Evolutionary conservation across 164 flowering plant species (phyloP).

Genomic region (Cinnamomum micranthum): DNA sequence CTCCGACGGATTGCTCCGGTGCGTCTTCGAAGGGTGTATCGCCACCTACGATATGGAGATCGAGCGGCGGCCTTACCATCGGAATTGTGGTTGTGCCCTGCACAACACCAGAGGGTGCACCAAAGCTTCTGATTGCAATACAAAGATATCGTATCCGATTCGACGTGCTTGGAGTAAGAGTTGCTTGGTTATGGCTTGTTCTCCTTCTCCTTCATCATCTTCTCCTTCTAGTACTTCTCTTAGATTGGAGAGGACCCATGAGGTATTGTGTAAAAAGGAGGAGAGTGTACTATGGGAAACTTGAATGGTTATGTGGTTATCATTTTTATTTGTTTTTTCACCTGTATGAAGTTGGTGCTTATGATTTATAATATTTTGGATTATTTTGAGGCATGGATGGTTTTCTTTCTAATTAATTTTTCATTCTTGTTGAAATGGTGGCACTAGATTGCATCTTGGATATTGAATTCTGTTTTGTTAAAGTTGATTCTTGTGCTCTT

Average conservation of each 20-base stretch:
- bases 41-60: conserved; percentile 22
- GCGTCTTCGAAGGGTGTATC: conserved; percentile 17
- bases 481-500: background rate
- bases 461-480: background rate
- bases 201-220: background rate
- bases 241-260: background rate
- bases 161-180: background rate
- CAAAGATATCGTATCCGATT: conserved; percentile 2
- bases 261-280: background rate
- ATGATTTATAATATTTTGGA: background rate
- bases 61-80: conserved; percentile 36
- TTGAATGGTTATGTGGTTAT: background rate
- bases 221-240: background rate
- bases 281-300: background rate
- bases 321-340: too few species aligned
- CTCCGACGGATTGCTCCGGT: conserved; percentile 1
- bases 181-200: background rate
- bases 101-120: conserved; percentile 19
- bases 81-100: conserved; percentile 32
- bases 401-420: background rate
- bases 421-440: background rate
- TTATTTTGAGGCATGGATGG: background rate
- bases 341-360: background rate
- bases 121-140: background rate
- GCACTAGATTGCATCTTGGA: background rate